Evolutionary conservation across 768 basidiomycete species (phyloP), one percentile per base, ranked within the genome.

Genomic region (Cantharellus cinnabarinus): DNA sequence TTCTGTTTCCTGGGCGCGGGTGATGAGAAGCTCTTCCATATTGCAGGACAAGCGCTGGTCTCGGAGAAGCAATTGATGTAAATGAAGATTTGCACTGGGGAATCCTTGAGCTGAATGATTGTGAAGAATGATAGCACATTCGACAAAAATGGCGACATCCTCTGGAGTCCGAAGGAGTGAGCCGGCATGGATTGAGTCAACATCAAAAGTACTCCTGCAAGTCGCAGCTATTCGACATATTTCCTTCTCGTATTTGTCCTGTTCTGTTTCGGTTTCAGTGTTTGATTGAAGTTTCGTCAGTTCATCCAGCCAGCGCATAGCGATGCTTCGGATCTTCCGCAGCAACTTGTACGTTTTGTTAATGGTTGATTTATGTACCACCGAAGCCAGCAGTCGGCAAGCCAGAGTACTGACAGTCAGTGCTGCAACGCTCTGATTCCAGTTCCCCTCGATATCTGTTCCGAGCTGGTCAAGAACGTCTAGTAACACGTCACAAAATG

Each of bases 141-240:
- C 65, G 29, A 74, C 53, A 3, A 73, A 60, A 34, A 67, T 64
- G 3, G 65, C 61, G 5, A 70, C 40, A 51, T 72, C 68, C 15
- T 62, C 59, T 0, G 61, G 7, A 3, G 66, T 65, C 15, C 38
- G 35, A n/a, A 73, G 63, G 1, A 71, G 58, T 1, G 51, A 2
- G 38, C 41, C 7, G 10, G 61, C 29, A 51, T 62, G 57, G 5
- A 37, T 38, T 37, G 64, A 63, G 48, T 70, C 70, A 14, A 71
- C 71, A 50, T 72, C 70, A 57, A 67, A 74, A 1, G 73, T 74
- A 20, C 67, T 64, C 20, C 75, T 68, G 63, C 76, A 77, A 14
- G 68, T 68, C 2, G 67, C 66, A 2, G 73, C 74, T 39, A 70
- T 66, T 48, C 73, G 71, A 38, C 70, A 67, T 20, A 73, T 61